phyloP scores from a whole-genome alignment of 371 early-diverging fungal genomes.

The Quaeritorhiza haematococci region DNA sequence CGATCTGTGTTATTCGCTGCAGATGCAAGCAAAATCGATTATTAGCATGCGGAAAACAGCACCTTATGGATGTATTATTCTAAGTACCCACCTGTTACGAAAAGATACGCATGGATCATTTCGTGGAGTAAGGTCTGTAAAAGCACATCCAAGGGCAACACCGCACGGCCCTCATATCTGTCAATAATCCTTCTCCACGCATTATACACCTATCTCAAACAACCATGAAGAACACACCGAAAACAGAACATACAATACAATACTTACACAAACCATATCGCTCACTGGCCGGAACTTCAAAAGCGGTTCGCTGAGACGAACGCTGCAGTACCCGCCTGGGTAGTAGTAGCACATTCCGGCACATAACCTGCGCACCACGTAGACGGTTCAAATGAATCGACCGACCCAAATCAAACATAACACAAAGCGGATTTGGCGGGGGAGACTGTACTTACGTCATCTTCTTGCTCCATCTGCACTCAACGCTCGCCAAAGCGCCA shows the following conservation, averaged over 20 bases:
- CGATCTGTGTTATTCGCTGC: constrained; percentile 19
- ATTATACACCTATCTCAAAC: too few relatives aligned
- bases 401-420: neutral
- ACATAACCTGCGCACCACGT: too few relatives aligned
- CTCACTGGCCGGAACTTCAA: constrained; percentile 58
- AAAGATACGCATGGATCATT: constrained; percentile 59
- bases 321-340: constrained; percentile 38
- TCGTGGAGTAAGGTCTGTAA: constrained; percentile 34
- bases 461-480: constrained; percentile 57
- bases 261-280: constrained; percentile 50
- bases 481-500: constrained; percentile 44
- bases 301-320: constrained; percentile 58
- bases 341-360: constrained; percentile 36
- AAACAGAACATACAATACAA: constrained; percentile 44
- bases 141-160: neutral
- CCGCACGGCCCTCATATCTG: neutral
- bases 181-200: neutral
- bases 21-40: too few relatives aligned
- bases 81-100: constrained; percentile 38
- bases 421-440: neutral
- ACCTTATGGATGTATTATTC: too few relatives aligned
- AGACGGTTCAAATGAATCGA: too few relatives aligned
- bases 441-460: constrained; percentile 43
- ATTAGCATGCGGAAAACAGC: too few relatives aligned
- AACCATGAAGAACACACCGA: neutral